phyloP scores from a whole-genome alignment of 2,329 filamentous ascomycete genomes.

The Trichoderma endophyticum region DNA sequence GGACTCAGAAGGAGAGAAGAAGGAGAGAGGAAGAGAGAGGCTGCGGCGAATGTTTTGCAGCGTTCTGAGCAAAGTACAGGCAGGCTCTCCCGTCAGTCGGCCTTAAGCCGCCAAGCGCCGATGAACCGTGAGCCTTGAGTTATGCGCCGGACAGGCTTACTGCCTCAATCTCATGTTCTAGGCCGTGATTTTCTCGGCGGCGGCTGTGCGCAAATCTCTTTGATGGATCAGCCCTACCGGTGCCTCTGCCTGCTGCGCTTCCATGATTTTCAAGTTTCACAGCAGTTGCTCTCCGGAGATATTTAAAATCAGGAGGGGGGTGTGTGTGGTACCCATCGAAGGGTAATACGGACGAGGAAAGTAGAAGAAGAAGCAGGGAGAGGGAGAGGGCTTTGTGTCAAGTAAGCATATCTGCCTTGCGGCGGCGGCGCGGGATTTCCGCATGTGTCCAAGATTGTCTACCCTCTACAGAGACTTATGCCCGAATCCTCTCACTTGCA shows the following conservation, averaged over 20 bases:
- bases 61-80: background rate
- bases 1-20: background rate
- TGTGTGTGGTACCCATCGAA: background rate
- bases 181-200: background rate
- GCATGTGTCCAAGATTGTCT: background rate
- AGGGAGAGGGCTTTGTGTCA: background rate
- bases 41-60: background rate
- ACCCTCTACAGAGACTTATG: background rate
- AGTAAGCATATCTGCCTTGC: background rate
- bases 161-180: background rate
- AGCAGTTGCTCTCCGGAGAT: background rate
- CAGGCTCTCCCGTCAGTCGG: background rate
- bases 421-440: background rate
- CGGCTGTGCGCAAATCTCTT: background rate
- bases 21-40: background rate
- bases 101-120: background rate
- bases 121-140: background rate
- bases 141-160: background rate
- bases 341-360: background rate
- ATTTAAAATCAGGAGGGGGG: background rate
- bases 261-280: constrained; percentile 9
- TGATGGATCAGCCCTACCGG: constrained; percentile 12
- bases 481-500: background rate
- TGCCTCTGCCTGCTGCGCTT: background rate
- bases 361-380: background rate